Evolutionary conservation across 345 rosid species (phyloP), one percentile per base, ranked within the genome.

Genomic region (Eucalyptus rudis): DNA sequence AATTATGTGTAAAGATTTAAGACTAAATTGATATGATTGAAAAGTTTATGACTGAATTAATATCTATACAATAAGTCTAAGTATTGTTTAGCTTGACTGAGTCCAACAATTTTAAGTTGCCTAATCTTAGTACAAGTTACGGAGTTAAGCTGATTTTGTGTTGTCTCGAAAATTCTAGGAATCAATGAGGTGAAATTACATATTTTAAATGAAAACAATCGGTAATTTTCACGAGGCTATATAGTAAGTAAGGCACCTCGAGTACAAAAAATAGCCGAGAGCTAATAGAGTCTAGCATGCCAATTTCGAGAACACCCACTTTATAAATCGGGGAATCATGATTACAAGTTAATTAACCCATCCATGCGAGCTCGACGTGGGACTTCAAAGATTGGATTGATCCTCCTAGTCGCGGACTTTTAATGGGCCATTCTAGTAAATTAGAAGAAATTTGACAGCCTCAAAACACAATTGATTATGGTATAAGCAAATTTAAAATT

Each of bases 1-100:
- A 52, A 52, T 52, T 20, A 52, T 20, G 1, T 20, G 5, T 52
- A 52, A 52, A 52, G 25, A 52, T 52, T 52, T 52, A 8, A 20
- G 5, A 52, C 0, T 52, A 52, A 52, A 52, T 52, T 20, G 10
- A 0, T 0, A 2, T 2, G 2, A 19, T 52, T 52, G 58, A 52
- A 52, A 52, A 52, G 5, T 52, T 52, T 19, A 52, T 52, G 4
- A 52, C 0, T 7, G 10, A 52, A 52, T 52, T 52, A 52, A 52
- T 1, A 20, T 52, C 5, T 52, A 52, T 52, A 52, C 2, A 52
- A 52, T 20, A 52, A 52, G 10, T 52, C 0, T 52, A 43, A 76
- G 9, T 40, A 3, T 40, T 36, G 47, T 40, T 36, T 12, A 10
- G 29, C 84, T 76, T 40, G 84, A 40, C 20, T 40, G 84, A 76